These are phyloP conservation scores for Fusarium buharicum DNA, from an alignment of 2,329 filamentous ascomycete genomes.

Conservation along the genomic window DNA sequence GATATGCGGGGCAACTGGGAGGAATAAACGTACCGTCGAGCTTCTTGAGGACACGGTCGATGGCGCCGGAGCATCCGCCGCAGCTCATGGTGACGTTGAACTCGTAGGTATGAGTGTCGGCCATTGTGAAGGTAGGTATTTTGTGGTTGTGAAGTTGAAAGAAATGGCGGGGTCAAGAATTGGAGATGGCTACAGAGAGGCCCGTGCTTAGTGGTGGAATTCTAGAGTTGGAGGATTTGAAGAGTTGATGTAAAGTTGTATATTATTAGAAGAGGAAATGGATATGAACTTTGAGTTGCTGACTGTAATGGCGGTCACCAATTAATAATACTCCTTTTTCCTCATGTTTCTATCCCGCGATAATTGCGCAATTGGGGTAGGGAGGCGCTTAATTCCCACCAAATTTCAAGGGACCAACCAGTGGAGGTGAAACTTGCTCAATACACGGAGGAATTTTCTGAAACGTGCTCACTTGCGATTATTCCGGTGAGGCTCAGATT, in stretches of 20 bases:
- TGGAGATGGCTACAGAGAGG: constrained; percentile 5
- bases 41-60: constrained; percentile 92
- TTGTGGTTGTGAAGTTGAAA: constrained; percentile 8
- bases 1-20: background rate
- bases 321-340: constrained; percentile 40
- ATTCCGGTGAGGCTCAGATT: constrained; percentile 10
- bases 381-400: constrained; percentile 10
- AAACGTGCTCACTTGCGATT: constrained; percentile 24
- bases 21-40: constrained; percentile 74
- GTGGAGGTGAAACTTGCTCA: constrained; percentile 43
- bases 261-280: background rate
- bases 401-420: constrained; percentile 15
- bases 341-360: constrained; percentile 25
- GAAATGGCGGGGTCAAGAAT: constrained; percentile 33
- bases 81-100: constrained; percentile 96
- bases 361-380: constrained; percentile 44
- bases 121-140: constrained; percentile 62
- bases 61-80: constrained; percentile 93
- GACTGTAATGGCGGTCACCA: constrained; percentile 26
- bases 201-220: constrained; percentile 23
- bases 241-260: constrained; percentile 2
- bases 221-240: background rate
- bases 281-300: constrained; percentile 18
- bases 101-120: constrained; percentile 87
- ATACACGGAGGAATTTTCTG: constrained; percentile 38